Percentiles rank a stretch among this genome's conserved stretches.
These are phyloP conservation scores for Solanum paucissectum DNA, from an alignment of 257 asterid species.

Conservation along the genomic window DNA sequence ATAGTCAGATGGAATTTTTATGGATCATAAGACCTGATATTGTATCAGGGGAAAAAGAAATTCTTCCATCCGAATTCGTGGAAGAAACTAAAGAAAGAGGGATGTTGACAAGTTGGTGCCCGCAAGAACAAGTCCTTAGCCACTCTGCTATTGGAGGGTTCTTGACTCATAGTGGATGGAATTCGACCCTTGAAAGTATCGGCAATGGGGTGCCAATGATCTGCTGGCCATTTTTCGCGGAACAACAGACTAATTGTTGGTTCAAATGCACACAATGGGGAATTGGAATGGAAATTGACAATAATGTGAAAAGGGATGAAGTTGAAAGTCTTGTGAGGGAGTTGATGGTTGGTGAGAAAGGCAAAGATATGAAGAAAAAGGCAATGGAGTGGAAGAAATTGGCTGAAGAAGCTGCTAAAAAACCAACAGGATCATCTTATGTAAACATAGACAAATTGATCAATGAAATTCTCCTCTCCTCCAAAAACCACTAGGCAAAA, in stretches of 20 bases:
- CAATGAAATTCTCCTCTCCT: conserved; percentile 2
- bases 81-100: conserved; percentile 29
- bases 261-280: too few relatives aligned
- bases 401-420: conserved; percentile 14
- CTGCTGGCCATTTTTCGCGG: conserved; percentile 57
- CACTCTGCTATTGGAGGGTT: conserved; percentile 49
- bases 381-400: conserved; percentile 20
- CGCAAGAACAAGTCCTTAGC: conserved; percentile 40
- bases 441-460: conserved; percentile 23
- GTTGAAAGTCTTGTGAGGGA: background rate
- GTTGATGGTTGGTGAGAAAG: conserved; percentile 27
- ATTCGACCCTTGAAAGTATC: conserved; percentile 38
- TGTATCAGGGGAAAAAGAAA: conserved; percentile 19
- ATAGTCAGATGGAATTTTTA: conserved; percentile 24
- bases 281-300: too few relatives aligned
- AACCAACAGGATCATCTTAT: conserved; percentile 4
- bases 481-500: too few relatives aligned
- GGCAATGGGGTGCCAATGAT: conserved; percentile 40
- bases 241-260: conserved; percentile 25
- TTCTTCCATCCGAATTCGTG: conserved; percentile 18
- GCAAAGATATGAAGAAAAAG: conserved; percentile 19
- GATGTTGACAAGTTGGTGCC: conserved; percentile 34
- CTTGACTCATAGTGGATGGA: conserved; percentile 51
- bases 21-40: conserved; percentile 54
- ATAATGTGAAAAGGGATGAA: too few relatives aligned